Evolutionary conservation across 306 rosid genomes (phyloP).

Genomic region (Vicia sativa): DNA sequence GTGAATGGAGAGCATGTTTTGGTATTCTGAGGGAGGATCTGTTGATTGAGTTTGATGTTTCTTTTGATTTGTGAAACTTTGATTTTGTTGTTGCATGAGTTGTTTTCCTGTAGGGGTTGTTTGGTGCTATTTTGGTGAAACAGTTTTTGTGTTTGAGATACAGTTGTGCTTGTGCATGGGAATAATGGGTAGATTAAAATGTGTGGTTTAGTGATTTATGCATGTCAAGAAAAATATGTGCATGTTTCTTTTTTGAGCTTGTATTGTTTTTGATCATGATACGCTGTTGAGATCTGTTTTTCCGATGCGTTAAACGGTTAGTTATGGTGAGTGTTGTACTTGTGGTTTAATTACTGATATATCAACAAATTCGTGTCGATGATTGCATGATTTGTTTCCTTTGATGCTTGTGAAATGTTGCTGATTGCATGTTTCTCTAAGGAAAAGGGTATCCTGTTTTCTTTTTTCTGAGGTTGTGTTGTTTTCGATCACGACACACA

Average conservation of each 20-base stretch:
- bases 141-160: slow-evolving; percentile 20
- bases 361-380: slow-evolving; percentile 13
- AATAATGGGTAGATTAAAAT: slow-evolving; percentile 1
- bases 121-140: neutral
- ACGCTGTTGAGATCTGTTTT: neutral
- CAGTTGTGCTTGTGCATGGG: slow-evolving; percentile 20
- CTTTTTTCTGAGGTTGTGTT: neutral
- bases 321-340: neutral
- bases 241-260: neutral
- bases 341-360: slow-evolving; percentile 5
- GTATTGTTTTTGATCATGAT: slow-evolving; percentile 25
- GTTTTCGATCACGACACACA: slow-evolving; percentile 19
- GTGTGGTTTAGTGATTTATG: neutral
- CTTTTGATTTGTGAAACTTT: slow-evolving; percentile 10
- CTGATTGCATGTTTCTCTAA: neutral
- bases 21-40: slow-evolving; percentile 23
- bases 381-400: slow-evolving; percentile 31
- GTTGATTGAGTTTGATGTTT: slow-evolving; percentile 20
- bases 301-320: slow-evolving; percentile 11
- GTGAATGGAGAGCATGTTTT: slow-evolving; percentile 14
- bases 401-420: slow-evolving; percentile 1
- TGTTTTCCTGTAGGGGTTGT: slow-evolving; percentile 3
- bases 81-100: neutral
- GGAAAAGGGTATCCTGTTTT: too few relatives aligned
- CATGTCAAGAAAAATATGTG: neutral